Conservation (phyloP, 2,329 filamentous ascomycete species). For the Sordariomycetes sp. region DNA sequence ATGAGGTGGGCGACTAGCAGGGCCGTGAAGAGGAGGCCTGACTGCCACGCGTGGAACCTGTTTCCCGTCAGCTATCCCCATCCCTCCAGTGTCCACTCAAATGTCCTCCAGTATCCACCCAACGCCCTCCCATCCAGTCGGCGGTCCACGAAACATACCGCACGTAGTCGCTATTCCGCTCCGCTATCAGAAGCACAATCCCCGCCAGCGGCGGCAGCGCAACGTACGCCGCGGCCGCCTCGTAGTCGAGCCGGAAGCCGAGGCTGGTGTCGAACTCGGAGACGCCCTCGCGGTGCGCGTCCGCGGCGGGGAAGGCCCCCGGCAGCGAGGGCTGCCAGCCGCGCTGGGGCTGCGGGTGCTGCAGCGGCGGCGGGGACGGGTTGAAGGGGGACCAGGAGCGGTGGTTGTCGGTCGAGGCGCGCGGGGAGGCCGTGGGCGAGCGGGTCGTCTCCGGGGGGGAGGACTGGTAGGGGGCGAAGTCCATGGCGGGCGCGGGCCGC, state of each 20-base stretch:
- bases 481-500: constrained; percentile 41
- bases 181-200: constrained; percentile 71
- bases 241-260: constrained; percentile 76
- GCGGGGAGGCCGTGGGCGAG: constrained; percentile 46
- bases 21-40: constrained; percentile 68
- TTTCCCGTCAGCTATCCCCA: neutral
- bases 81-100: no score
- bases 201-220: constrained; percentile 76
- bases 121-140: no score
- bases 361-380: constrained; percentile 35
- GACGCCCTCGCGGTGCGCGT: constrained; percentile 42
- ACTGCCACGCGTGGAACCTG: constrained; percentile 96
- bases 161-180: constrained; percentile 96
- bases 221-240: constrained; percentile 84
- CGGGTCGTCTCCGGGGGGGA: constrained; percentile 76
- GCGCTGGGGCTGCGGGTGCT: constrained; percentile 33
- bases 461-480: constrained; percentile 97
- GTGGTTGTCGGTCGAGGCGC: constrained; percentile 40
- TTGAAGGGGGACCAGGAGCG: constrained; percentile 40
- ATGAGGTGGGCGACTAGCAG: constrained; percentile 71
- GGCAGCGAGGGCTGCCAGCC: constrained; percentile 18
- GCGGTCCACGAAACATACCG: constrained; percentile 40
- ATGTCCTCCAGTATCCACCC: neutral
- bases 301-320: constrained; percentile 22
- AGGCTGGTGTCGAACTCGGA: constrained; percentile 88